These are phyloP conservation scores for Coffea eugenioides DNA, from an alignment of 257 asterid species.

Conservation along the genomic window DNA sequence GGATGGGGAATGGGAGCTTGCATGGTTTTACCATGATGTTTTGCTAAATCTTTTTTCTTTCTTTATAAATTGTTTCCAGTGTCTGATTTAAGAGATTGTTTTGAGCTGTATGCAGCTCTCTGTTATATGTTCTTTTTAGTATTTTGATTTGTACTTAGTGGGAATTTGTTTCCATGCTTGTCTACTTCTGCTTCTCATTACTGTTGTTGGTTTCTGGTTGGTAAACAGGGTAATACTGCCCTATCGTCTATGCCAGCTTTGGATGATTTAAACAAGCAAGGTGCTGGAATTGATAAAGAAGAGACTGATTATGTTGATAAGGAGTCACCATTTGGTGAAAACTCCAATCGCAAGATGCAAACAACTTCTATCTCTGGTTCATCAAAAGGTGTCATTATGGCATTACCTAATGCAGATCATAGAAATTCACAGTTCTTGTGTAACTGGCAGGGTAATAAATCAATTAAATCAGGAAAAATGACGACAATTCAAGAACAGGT, in stretches of 20 bases:
- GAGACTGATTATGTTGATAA: conserved; percentile 18
- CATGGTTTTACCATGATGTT: not conserved
- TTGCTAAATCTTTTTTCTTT: not conserved
- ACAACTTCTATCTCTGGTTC: conserved; percentile 25
- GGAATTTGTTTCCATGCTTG: not conserved
- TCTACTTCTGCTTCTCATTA: conserved; percentile 5
- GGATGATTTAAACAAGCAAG: conserved; percentile 14
- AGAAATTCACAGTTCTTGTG: not conserved
- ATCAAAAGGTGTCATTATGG: conserved; percentile 15
- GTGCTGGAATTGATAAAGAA: conserved; percentile 28
- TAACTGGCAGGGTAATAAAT: conserved; percentile 17
- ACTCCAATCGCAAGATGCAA: conserved; percentile 22
- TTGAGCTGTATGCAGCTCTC: too few relatives aligned
- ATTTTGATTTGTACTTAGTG: not conserved
- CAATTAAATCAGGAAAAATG: conserved; percentile 13
- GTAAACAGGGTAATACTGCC: conserved; percentile 39
- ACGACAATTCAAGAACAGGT: conserved; percentile 20
- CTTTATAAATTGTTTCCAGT: not conserved
- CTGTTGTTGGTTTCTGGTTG: conserved; percentile 25
- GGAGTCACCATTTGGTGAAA: conserved; percentile 17
- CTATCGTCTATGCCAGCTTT: conserved; percentile 16
- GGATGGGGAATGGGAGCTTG: not conserved
- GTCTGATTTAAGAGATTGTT: not conserved
- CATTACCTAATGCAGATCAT: conserved; percentile 17
- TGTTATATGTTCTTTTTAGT: conserved; percentile 6